Conservation (phyloP, 345 rosid species). For the Acer negundo region DNA sequence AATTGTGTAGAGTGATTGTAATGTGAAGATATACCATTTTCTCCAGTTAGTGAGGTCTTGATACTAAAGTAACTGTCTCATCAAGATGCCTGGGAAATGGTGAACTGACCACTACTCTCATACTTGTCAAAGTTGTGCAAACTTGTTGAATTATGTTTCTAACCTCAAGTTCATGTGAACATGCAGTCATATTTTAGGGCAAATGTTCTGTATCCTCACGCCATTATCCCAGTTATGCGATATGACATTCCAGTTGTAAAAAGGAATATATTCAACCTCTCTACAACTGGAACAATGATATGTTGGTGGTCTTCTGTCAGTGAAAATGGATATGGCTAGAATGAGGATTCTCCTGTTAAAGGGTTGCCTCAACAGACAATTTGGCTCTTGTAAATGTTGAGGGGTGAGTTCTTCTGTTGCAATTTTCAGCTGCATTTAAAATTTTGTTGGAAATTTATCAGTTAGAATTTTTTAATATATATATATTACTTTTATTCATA, state of each 20-base stretch:
- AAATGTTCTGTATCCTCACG: slow-evolving; percentile 96
- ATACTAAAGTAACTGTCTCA: slow-evolving; percentile 80
- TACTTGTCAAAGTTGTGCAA: slow-evolving; percentile 20
- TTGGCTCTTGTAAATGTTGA: slow-evolving; percentile 96
- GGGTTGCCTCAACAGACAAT: slow-evolving; percentile 97
- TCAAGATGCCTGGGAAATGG: slow-evolving; percentile 99
- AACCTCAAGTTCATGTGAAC: slow-evolving; percentile 28
- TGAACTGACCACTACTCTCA: slow-evolving; percentile 36
- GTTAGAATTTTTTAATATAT: neutral
- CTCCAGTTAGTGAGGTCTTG: slow-evolving; percentile 95
- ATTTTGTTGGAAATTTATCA: neutral
- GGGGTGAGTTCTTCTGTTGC: slow-evolving; percentile 58
- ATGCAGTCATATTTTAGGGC: slow-evolving; percentile 99
- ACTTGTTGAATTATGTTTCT: slow-evolving; percentile 17
- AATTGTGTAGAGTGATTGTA: slow-evolving; percentile 18
- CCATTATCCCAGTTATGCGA: slow-evolving; percentile 94
- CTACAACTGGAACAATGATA: slow-evolving; percentile 89
- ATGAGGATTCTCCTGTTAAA: slow-evolving; percentile 63
- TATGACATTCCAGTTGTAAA: slow-evolving; percentile 92
- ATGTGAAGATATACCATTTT: slow-evolving; percentile 15
- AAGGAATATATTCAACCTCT: slow-evolving; percentile 85
- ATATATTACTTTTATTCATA: neutral
- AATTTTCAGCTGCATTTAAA: slow-evolving; percentile 1
- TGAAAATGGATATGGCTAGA: slow-evolving; percentile 53
- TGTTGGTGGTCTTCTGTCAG: slow-evolving; percentile 49